A percentile compares a stretch with the other conserved stretches of the same genome.
Conservation (phyloP, 768 basidiomycete species). For the Mrakia gelida region DNA sequence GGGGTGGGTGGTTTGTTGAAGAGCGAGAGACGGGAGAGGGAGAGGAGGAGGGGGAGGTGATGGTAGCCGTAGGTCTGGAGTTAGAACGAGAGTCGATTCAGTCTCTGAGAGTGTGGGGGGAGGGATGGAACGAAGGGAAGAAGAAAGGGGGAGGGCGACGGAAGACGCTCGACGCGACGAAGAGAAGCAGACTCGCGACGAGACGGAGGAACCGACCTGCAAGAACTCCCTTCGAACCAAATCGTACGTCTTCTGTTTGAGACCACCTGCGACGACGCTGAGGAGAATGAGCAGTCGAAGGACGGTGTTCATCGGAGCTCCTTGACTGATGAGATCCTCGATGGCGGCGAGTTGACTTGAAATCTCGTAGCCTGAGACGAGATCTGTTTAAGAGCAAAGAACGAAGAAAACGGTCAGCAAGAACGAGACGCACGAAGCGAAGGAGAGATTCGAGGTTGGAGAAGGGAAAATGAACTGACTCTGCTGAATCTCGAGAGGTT, state of each 20-base stretch:
- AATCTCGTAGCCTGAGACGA: conserved; percentile 88
- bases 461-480: conserved; percentile 53
- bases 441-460: neutral
- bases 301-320: conserved; percentile 72
- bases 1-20: neutral
- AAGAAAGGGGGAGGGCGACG: neutral
- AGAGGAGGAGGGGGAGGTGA: conserved; percentile 27
- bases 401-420: neutral
- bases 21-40: conserved; percentile 12
- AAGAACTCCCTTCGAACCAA: conserved; percentile 85
- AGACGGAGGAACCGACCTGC: conserved; percentile 56
- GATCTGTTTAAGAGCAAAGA: conserved; percentile 56
- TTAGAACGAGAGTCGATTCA: no score
- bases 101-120: no score
- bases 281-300: conserved; percentile 79
- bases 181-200: no score
- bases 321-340: conserved; percentile 84
- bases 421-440: neutral
- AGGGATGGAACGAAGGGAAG: neutral
- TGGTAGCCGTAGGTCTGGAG: conserved; percentile 24
- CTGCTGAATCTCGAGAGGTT: conserved; percentile 89
- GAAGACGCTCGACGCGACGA: neutral
- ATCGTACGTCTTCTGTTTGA: conserved; percentile 81
- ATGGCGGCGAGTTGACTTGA: conserved; percentile 74
- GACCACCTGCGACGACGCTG: conserved; percentile 74